Evolutionary conservation across 139 green algal species (phyloP).

Genomic region (Coelastrella sp.): DNA sequence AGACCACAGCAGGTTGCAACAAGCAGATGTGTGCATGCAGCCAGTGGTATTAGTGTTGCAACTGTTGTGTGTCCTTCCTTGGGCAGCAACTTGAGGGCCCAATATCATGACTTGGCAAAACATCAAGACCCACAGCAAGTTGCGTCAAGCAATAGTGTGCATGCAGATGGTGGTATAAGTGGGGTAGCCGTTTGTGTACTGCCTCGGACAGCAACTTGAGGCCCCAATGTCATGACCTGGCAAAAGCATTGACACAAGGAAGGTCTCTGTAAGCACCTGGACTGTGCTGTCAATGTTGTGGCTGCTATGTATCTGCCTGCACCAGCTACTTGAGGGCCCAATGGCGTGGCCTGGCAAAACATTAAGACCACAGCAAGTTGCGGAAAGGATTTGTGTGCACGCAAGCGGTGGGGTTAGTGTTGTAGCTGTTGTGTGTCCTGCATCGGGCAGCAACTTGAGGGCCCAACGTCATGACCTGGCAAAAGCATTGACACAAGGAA

Average conservation of each 20-base stretch:
- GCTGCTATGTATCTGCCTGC: no score
- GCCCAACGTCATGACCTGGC: constrained; percentile 34
- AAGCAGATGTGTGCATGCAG: constrained; percentile 12
- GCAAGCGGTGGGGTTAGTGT: constrained; percentile 21
- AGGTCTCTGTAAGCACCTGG: no score
- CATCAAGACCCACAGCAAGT: background rate
- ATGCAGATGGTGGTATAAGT: constrained; percentile 26
- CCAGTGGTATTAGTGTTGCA: constrained; percentile 18
- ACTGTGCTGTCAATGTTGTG: no score
- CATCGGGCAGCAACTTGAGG: constrained; percentile 2
- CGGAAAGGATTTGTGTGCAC: no score
- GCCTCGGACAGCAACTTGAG: no score
- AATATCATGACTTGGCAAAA: constrained; percentile 14
- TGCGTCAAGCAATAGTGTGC: background rate
- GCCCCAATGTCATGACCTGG: no score
- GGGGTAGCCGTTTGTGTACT: constrained; percentile 4
- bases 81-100: constrained; percentile 1
- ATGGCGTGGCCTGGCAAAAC: background rate
- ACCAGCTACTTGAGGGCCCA: no score
- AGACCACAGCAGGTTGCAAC: background rate
- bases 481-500: no score
- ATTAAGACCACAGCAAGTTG: no score
- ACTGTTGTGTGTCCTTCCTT: background rate
- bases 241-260: no score
- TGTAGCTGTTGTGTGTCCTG: constrained; percentile 14